phyloP scores from a whole-genome alignment of 306 rosid species.

The Elaeagnus macrophylla region DNA sequence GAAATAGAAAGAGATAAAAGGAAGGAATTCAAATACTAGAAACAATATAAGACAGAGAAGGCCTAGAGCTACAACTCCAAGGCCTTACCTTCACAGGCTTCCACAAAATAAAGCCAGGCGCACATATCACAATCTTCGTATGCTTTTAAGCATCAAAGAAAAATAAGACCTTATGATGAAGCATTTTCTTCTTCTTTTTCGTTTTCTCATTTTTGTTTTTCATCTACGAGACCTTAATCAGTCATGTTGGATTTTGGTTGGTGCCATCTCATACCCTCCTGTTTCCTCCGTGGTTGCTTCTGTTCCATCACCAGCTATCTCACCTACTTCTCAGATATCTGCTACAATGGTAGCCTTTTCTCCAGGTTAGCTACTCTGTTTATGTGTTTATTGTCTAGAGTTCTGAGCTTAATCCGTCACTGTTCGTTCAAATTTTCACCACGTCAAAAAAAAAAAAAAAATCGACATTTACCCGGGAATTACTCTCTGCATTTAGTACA shows the following conservation, averaged over 20 bases:
- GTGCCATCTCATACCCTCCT: constrained; percentile 32
- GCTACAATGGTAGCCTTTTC: constrained; percentile 49
- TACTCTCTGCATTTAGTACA: no score
- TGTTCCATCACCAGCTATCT: constrained; percentile 29
- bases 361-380: constrained; percentile 38
- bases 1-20: no score
- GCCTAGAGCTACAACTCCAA: no score
- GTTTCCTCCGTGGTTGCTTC: constrained; percentile 24
- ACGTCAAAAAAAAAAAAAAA: no score
- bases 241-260: constrained; percentile 32
- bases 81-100: no score
- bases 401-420: no score
- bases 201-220: constrained; percentile 6
- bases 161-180: constrained; percentile 28
- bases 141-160: constrained; percentile 5
- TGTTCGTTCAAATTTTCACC: not conserved
- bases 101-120: not conserved
- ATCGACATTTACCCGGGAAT: no score
- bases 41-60: no score
- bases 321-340: constrained; percentile 35
- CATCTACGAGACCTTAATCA: constrained; percentile 27
- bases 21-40: no score
- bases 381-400: not conserved
- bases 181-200: constrained; percentile 15
- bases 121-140: constrained; percentile 18